These are phyloP conservation scores for Sugiyamaella chiloensis DNA, from an alignment of 805 yeast species.

Conservation along the genomic window DNA sequence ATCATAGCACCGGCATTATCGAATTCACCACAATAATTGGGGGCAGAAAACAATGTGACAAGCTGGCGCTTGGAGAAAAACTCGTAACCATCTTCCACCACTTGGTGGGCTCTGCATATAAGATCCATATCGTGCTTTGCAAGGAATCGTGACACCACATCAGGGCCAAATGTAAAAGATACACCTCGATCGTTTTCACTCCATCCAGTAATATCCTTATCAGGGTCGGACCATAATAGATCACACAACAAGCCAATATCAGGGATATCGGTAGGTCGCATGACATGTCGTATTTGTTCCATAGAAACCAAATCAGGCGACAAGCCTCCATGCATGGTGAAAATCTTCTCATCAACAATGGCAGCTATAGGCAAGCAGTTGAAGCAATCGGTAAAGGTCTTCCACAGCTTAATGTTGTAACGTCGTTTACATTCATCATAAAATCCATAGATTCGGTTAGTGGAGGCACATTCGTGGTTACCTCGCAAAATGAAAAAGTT, in stretches of 20 bases:
- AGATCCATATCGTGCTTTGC: constrained; percentile 98
- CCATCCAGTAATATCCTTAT: constrained; percentile 98
- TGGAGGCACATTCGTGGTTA: constrained; percentile 97
- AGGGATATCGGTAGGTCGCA: constrained; percentile 99
- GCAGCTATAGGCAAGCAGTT: constrained; percentile 99
- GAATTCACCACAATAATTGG: constrained; percentile 98
- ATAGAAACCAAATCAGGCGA: constrained; percentile 95
- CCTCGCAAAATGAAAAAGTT: constrained; percentile 96
- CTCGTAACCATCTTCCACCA: constrained; percentile 98
- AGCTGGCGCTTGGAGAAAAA: constrained; percentile 93
- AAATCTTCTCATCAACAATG: constrained; percentile 94
- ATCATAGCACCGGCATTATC: constrained; percentile 99
- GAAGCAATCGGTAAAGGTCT: constrained; percentile 97
- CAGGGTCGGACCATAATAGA: constrained; percentile 97
- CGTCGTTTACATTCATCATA: constrained; percentile 99
- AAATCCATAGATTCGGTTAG: constrained; percentile 96
- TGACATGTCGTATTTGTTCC: constrained; percentile 98
- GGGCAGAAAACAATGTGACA: constrained; percentile 94
- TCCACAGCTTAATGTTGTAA: constrained; percentile 97
- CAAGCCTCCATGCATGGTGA: constrained; percentile 98
- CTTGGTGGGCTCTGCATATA: constrained; percentile 98
- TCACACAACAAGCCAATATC: constrained; percentile 97
- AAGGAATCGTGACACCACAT: constrained; percentile 91
- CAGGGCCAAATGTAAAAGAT: constrained; percentile 99
- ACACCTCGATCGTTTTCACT: constrained; percentile 99